Evolutionary conservation across 139 green algal species (phyloP), one percentile per base, ranked within the genome.

Genomic region (Chara braunii): DNA sequence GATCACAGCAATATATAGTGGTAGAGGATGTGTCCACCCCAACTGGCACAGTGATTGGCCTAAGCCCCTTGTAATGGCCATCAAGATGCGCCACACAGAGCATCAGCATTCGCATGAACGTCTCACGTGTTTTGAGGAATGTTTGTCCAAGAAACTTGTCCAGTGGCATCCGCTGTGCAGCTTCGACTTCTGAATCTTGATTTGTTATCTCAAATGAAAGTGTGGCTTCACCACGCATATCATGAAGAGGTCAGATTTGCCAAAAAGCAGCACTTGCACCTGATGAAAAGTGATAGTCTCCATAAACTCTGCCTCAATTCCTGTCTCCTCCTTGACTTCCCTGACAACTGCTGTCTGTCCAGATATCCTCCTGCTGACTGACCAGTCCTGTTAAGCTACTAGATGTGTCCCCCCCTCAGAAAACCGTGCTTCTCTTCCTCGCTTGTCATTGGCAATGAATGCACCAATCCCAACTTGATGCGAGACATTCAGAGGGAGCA

Each of bases 391-490:
- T 83, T 1, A 51, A 83, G 50, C 61, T 83, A 81, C 76, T 73
- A 83, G n/a, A 82, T 37, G 24, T 61, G 54, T 43, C 35, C 30
- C 12, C 73, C 51, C 7, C 35, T 23, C 28, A 79, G 57, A 18
- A 73, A 73, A 18, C 76, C 76, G 29, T 71, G 60, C 37, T 50
- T 50, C 53, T 83, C 76, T 30, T 28, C 55, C 4, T 1, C 23
- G 37, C 2, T 28, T 11, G 23, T 61, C 37, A 29, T 82, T 79
- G 3, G 66, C 12, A n/a, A 83, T 66, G 52, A 83, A 69, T 11
- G 72, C 76, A 18, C 76, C 76, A 12, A 83, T 60, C 8, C 76
- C 76, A 3, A 83, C 76, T 30, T 83, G 76, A 44, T 83, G 76
- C 23, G 65, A 71, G 0, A 73, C 73, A 37, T 75, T 75, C 43